These are phyloP conservation scores for Rhizophora apiculata DNA, from an alignment of 345 rosid genomes.

Conservation along the genomic window DNA sequence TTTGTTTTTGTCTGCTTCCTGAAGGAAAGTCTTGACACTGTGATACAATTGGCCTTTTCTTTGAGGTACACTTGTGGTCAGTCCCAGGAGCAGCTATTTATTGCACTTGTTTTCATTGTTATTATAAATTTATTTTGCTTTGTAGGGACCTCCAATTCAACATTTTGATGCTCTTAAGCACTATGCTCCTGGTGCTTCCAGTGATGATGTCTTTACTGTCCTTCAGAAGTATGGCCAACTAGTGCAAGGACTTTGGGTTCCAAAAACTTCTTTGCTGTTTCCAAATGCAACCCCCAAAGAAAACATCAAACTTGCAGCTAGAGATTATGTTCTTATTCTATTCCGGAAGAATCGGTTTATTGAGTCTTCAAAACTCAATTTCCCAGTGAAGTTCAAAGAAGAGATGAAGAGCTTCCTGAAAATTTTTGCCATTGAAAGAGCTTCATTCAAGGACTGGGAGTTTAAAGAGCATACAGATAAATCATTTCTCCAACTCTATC, in stretches of 20 bases:
- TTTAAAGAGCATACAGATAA: conserved; percentile 46
- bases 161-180: conserved; percentile 63
- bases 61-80: neutral
- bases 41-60: neutral
- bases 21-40: neutral
- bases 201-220: conserved; percentile 47
- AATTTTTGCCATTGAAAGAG: conserved; percentile 47
- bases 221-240: conserved; percentile 57
- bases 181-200: conserved; percentile 47
- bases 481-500: conserved; percentile 42
- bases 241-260: conserved; percentile 89
- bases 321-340: conserved; percentile 51
- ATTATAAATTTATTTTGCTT: conserved; percentile 16
- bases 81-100: neutral
- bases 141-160: conserved; percentile 54
- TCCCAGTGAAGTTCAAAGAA: conserved; percentile 22
- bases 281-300: conserved; percentile 19
- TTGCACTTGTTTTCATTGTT: conserved; percentile 3
- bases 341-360: conserved; percentile 46
- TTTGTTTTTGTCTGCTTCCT: too few species aligned
- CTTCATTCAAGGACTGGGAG: conserved; percentile 49
- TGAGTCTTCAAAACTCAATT: conserved; percentile 22
- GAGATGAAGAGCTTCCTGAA: conserved; percentile 34
- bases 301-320: conserved; percentile 25
- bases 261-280: conserved; percentile 46